Conservation (phyloP, 441 rosid genomes). For the Mallotus japonicus region DNA sequence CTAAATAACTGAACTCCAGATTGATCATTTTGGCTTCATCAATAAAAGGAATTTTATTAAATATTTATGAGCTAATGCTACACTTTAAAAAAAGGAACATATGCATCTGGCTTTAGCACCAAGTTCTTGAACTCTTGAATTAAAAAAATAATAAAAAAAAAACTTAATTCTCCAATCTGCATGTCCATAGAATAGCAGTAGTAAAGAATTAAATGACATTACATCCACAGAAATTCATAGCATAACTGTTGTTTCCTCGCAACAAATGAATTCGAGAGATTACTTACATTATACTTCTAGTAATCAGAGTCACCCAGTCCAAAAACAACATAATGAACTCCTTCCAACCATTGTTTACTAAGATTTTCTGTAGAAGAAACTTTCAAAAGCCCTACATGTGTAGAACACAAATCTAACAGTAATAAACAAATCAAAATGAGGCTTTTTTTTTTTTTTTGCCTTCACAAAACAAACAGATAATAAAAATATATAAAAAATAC, state of each 20-base stretch:
- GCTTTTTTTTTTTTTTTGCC: not conserved
- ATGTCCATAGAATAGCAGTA: not conserved
- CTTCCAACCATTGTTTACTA: conserved; percentile 60
- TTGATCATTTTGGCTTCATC: too few species aligned
- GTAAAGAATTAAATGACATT: not conserved
- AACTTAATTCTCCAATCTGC: not conserved
- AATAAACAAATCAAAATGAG: conserved; percentile 14
- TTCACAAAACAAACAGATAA: conserved; percentile 2
- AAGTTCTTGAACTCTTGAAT: too few species aligned
- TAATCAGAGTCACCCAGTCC: conserved; percentile 94
- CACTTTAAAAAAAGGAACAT: too few species aligned
- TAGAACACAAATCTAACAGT: conserved; percentile 20
- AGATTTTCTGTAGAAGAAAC: conserved; percentile 73
- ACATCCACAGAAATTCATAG: not conserved
- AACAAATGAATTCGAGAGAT: not conserved
- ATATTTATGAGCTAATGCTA: too few species aligned
- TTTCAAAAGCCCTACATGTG: conserved; percentile 72
- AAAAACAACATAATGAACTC: conserved; percentile 71
- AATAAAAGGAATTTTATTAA: too few species aligned
- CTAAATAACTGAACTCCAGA: too few species aligned
- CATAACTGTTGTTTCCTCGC: not conserved
- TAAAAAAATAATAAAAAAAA: too few species aligned
- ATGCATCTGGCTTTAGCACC: too few species aligned
- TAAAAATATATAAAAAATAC: conserved; percentile 27
- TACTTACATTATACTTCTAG: conserved; percentile 79